phyloP scores from a whole-genome alignment of 768 basidiomycete species.

The Kwoniella sp. region DNA sequence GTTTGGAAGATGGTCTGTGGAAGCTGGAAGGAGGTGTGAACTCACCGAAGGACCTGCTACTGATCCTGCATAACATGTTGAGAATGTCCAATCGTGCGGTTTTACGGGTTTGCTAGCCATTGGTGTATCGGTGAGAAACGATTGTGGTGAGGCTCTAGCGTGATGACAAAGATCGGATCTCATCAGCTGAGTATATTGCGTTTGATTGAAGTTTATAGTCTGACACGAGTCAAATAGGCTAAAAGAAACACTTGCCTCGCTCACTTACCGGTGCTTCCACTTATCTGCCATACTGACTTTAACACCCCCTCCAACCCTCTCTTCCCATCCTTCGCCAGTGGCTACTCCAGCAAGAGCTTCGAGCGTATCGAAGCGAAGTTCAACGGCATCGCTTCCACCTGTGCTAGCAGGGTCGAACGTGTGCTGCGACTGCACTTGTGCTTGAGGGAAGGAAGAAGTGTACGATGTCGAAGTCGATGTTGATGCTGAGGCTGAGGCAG shows the following conservation, averaged over 20 bases:
- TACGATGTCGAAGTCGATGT: conserved; percentile 59
- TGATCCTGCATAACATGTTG: conserved; percentile 75
- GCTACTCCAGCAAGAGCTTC: conserved; percentile 69
- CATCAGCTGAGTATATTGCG: background rate
- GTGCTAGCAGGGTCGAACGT: no score
- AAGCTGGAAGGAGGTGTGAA: no score
- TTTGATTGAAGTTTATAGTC: no score
- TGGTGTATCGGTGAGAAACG: conserved; percentile 41
- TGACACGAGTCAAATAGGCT: background rate
- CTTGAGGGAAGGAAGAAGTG: conserved; percentile 9
- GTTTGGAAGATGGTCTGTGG: no score
- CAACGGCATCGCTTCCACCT: background rate
- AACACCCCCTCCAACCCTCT: conserved; percentile 84
- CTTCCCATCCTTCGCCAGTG: conserved; percentile 68
- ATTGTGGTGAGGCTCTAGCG: conserved; percentile 13
- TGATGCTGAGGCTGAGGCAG: conserved; percentile 8
- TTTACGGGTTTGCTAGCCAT: conserved; percentile 63
- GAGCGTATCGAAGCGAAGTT: conserved; percentile 64
- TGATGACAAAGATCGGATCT: background rate
- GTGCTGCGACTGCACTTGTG: no score
- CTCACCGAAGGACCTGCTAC: conserved; percentile 40
- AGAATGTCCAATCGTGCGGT: conserved; percentile 98
- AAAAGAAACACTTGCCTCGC: background rate
- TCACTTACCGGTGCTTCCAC: conserved; percentile 80
- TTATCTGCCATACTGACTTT: conserved; percentile 92